These are phyloP conservation scores for Pichia manshurica DNA, from an alignment of 805 yeast genomes.

Conservation along the genomic window DNA sequence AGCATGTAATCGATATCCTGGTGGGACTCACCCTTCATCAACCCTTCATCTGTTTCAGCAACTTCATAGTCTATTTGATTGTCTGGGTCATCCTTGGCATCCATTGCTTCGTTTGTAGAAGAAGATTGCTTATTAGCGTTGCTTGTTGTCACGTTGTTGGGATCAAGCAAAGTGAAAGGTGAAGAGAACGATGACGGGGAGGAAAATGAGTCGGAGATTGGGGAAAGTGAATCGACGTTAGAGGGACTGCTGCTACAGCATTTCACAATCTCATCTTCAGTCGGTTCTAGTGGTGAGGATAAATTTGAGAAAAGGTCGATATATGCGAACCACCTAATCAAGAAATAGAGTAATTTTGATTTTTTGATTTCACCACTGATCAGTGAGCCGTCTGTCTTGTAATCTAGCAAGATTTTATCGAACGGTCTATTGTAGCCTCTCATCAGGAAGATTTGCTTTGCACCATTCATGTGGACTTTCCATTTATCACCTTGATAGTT, in stretches of 20 bases:
- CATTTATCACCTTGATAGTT: conserved; percentile 46
- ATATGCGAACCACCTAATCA: conserved; percentile 65
- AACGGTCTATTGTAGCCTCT: conserved; percentile 39
- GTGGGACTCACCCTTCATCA: conserved; percentile 24
- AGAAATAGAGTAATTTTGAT: conserved; percentile 44
- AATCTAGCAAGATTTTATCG: conserved; percentile 21
- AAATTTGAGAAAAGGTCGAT: conserved; percentile 59
- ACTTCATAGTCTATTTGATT: conserved; percentile 28
- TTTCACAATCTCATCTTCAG: conserved; percentile 20
- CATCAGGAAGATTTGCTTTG: conserved; percentile 55
- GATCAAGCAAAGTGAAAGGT: neutral
- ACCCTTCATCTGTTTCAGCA: conserved; percentile 14
- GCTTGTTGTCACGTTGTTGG: no score
- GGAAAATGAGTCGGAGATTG: conserved; percentile 10
- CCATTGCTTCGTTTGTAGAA: conserved; percentile 3
- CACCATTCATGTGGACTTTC: conserved; percentile 63
- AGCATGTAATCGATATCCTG: conserved; percentile 53
- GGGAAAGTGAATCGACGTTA: conserved; percentile 8
- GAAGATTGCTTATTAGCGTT: conserved; percentile 22
- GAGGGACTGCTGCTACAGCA: conserved; percentile 9
- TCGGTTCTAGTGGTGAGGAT: conserved; percentile 42
- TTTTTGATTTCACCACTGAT: conserved; percentile 25
- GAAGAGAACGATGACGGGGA: conserved; percentile 7
- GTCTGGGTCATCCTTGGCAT: neutral
- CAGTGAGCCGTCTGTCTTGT: conserved; percentile 12